Evolutionary conservation across 768 basidiomycete species (phyloP).

Genomic region (Boletus patriciae): DNA sequence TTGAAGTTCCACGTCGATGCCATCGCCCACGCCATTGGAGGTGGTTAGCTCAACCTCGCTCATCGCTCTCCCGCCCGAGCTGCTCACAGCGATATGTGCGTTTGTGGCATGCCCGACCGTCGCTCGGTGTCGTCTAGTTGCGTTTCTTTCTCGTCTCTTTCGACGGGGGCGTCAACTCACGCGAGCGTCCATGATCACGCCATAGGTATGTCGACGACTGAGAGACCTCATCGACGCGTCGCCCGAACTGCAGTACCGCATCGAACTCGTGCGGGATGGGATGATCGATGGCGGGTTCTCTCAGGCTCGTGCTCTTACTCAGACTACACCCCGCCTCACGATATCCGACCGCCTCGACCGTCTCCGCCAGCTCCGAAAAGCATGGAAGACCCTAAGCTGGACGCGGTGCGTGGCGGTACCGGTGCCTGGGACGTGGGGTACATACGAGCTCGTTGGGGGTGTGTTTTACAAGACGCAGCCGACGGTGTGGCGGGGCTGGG

Average conservation of each 20-base stretch:
- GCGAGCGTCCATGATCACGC: background rate
- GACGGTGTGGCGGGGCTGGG: too few relatives aligned
- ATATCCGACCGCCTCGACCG: constrained; percentile 31
- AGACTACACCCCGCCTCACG: background rate
- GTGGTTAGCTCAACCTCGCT: too few relatives aligned
- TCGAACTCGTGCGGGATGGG: constrained; percentile 42
- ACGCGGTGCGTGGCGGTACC: constrained; percentile 22
- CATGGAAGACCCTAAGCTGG: constrained; percentile 39
- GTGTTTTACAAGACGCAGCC: too few relatives aligned
- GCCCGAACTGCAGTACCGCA: constrained; percentile 37
- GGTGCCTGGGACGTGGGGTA: constrained; percentile 40
- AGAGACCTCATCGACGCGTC: constrained; percentile 25
- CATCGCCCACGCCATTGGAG: too few relatives aligned
- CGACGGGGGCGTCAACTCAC: background rate
- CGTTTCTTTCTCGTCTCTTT: background rate
- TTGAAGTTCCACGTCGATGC: too few relatives aligned
- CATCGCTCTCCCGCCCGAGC: background rate
- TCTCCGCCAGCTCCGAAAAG: constrained; percentile 35
- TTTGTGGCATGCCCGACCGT: constrained; percentile 10
- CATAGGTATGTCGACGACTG: constrained; percentile 25
- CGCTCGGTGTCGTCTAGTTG: constrained; percentile 14
- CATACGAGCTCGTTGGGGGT: constrained; percentile 64
- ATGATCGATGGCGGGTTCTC: constrained; percentile 26
- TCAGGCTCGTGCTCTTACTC: background rate
- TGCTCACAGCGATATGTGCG: constrained; percentile 13